Conservation (phyloP, 192 early-diverging fungal species). For the Powellomyces hirtus region DNA sequence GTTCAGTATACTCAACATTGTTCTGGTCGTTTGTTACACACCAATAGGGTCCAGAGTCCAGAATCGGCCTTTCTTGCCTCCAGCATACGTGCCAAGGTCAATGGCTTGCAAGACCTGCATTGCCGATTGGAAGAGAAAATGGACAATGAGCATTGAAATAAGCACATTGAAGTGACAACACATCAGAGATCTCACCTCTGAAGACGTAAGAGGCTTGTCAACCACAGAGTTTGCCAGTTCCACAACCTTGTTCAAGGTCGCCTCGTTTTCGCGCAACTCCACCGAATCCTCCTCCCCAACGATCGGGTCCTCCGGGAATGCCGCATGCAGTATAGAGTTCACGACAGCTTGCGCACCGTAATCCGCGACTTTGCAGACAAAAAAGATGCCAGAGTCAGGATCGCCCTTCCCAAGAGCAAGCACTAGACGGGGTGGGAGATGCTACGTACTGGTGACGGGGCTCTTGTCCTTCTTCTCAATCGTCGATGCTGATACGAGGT, state of each 20-base stretch:
- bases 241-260: constrained; percentile 75
- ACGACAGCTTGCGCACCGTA: constrained; percentile 95
- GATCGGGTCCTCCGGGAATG: constrained; percentile 86
- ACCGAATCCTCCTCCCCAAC: constrained; percentile 95
- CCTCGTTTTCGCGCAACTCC: constrained; percentile 74
- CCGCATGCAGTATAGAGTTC: constrained; percentile 69
- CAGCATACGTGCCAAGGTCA: constrained; percentile 83
- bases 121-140: too few species aligned
- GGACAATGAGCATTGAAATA: too few species aligned
- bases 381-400: neutral
- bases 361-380: constrained; percentile 73
- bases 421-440: too few species aligned
- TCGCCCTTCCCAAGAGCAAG: neutral
- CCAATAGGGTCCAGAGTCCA: constrained; percentile 67
- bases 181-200: too few species aligned
- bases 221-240: constrained; percentile 72
- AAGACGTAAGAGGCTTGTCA: constrained; percentile 45
- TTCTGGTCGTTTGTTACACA: neutral
- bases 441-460: constrained; percentile 93
- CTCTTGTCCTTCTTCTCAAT: constrained; percentile 92
- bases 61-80: constrained; percentile 71
- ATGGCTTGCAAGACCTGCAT: constrained; percentile 84
- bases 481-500: constrained; percentile 77
- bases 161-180: too few species aligned
- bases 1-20: neutral